Evolutionary conservation across 164 flowering plant genomes (phyloP), one percentile per base, ranked within the genome.

Genomic region (Malania oleifera): DNA sequence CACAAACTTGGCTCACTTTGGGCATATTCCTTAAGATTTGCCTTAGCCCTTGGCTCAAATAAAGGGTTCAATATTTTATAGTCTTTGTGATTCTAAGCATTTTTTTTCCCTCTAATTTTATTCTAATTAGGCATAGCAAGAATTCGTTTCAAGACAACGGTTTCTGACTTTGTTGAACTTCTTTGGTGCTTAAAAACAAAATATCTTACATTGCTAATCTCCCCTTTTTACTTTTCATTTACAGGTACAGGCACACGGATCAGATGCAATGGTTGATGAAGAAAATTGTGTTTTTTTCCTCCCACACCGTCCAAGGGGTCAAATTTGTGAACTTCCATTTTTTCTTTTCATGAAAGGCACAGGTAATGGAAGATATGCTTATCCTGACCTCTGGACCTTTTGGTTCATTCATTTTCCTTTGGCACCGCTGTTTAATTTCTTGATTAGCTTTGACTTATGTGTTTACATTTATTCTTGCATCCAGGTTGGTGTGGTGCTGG

Each of bases 401-500:
- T 53, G 13, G 22, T 62, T 43, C 14, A n/a, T 35, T 17, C 17
- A 8, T 39, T 14, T 39, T 14, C 11, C 43, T 39, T 10, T 22
- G 22, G 18, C 6, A 22, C 26, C 22, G 25, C 26, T 46, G 1
- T 23, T 3, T 6, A 17, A 43, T 29, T 17, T 28, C 23, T 26
- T 17, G 15, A 29, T 52, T 52, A 28, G 24, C 7, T 3, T 52
- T n/a, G 35, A 28, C 20, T 52, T 28, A 39, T 35, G 5, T 53
- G 18, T 35, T 34, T 31, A 22, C 19, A 11, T 4, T 0, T 20
- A 7, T 20, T 31, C 15, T 27, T 14, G 31, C 29, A 6, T 47
- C 20, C 86, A 88, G 96, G 98, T 53, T 92, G 96, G 96, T 87
- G 98, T 54, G 93, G 95, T 45, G 98, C 87, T 13, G 98, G 98